Base-by-base conservation (phyloP, 495 filamentous ascomycete species). In the Xylaria sp. region DNA sequence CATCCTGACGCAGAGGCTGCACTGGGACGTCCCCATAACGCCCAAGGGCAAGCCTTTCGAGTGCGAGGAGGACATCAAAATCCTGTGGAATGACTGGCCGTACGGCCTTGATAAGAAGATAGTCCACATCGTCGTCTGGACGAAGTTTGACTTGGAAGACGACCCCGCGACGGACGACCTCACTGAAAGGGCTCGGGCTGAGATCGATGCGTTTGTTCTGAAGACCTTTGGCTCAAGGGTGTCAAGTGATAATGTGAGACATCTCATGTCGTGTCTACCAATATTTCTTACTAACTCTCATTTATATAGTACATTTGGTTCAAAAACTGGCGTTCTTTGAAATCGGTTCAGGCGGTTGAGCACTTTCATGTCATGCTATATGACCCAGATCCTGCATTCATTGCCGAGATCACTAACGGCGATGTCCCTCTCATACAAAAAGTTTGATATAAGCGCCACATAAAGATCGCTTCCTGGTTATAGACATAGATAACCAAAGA, bases 301-400 rank as follows among this genome's bases (percentile, higher is more conserved):
- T n/a, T 57, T 6, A 24, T 24, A 68, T 69, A 93, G 90, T 89
- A 94, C 44, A 86, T 92, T 55, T 97, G 93, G 93, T 97, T 97
- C 83, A 94, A 91, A 84, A 97, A 97, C 76, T 97, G 93, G 93
- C 85, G 82, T 63, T 87, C 86, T 3, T 81, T 97, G 71, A 97
- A 97, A 80, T 92, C 88, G 3, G 87, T 97, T 15, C 88, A 93
- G 71, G 88, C 91, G n/a, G 87, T 97, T n/a, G 94, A 97, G 84
- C 94, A 97, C 76, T 96, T 97, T 80, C 94, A 97, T 80, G 92
- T 97, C 76, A 94, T 97, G 93, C 82, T 97, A 55, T 90, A 88
- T 79, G 85, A 92, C 61, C 90, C 93, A 5, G 89, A 93, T 76
- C 82, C 83, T 58, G 86, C 81, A 43, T 93, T 95, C 70, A 75